Conservation (phyloP, 495 filamentous ascomycete genomes). For the Cladorrhinum samala region DNA sequence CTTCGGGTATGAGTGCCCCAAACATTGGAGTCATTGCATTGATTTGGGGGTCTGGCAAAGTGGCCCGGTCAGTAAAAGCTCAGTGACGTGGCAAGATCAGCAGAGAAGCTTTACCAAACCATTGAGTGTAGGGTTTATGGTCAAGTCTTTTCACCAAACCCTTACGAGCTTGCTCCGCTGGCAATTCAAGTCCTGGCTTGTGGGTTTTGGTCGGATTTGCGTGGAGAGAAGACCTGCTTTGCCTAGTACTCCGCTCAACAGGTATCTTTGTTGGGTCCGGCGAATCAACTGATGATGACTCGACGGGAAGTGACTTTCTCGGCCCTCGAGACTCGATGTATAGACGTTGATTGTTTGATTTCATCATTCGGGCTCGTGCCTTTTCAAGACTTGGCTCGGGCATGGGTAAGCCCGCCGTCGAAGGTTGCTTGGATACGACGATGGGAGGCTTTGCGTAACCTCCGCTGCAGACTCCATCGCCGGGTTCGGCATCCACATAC, state of each 20-base stretch:
- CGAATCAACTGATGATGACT: too few species aligned
- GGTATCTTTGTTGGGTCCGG: too few species aligned
- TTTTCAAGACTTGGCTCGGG: background rate
- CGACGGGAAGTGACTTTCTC: background rate
- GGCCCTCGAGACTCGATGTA: background rate
- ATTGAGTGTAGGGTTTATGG: constrained; percentile 17
- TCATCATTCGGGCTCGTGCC: background rate
- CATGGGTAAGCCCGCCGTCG: constrained; percentile 11
- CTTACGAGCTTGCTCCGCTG: too few species aligned
- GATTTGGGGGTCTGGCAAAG: background rate
- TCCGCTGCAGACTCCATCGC: constrained; percentile 3
- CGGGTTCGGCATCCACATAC: constrained; percentile 5
- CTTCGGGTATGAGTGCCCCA: constrained; percentile 12
- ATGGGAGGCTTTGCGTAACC: constrained; percentile 9
- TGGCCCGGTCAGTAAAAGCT: background rate
- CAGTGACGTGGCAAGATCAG: background rate
- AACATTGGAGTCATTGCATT: constrained; percentile 3
- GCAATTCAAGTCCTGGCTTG: too few species aligned
- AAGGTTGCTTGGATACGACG: constrained; percentile 14
- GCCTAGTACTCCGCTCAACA: too few species aligned
- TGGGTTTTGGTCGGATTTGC: too few species aligned
- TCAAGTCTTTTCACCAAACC: too few species aligned
- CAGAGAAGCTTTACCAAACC: constrained; percentile 3
- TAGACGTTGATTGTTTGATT: background rate
- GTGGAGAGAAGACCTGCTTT: too few species aligned